Evolutionary conservation across 768 basidiomycete species (phyloP), one percentile per base, ranked within the genome.

Genomic region (Lenzites betulinus): DNA sequence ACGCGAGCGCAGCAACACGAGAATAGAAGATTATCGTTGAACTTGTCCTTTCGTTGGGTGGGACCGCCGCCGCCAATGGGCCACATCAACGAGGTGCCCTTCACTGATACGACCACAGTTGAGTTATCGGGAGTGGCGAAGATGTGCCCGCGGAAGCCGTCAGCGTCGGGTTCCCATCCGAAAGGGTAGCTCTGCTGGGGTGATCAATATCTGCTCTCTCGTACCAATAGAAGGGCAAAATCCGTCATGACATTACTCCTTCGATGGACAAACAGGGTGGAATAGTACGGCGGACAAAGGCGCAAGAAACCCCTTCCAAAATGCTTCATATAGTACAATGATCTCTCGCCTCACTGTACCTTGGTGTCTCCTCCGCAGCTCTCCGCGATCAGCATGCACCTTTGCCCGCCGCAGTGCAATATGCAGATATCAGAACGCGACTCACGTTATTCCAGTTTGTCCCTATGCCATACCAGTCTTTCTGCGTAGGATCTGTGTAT

Each of bases 1-100:
- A 98, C 92, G 7, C 90, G 82, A 2, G 94, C 95, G 68, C 96
- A 98, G 73, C 96, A 98, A 74, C 96, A 98, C 4, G 93, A 90
- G 77, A 96, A 96, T 35, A 98, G 76, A n/a, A 95, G 76, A 69
- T 96, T 98, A 68, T 98, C 95, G 74, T 98, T 98, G 59, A 88
- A 74, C 75, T 95, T 96, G 78, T 98, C 96, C 73, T 90, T 97
- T 68, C 80, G 82, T 41, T 84, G 81, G 9, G 95, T 97, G 13
- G 91, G 88, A 5, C 94, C 93, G 2, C 90, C 88, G 18, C 84
- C 85, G 8, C 92, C 80, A 68, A 87, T 81, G 9, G 88, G 78
- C 75, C 76, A 76, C 11, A 80, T 79, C 1, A 90, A 86, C 1
- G 92, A 92, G 0, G 96, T 98, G n/a, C 96, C 96, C 70, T 98